These are phyloP conservation scores for Plasmopara viticola DNA, from an alignment of 352 stramenopile genomes.

Conservation along the genomic window DNA sequence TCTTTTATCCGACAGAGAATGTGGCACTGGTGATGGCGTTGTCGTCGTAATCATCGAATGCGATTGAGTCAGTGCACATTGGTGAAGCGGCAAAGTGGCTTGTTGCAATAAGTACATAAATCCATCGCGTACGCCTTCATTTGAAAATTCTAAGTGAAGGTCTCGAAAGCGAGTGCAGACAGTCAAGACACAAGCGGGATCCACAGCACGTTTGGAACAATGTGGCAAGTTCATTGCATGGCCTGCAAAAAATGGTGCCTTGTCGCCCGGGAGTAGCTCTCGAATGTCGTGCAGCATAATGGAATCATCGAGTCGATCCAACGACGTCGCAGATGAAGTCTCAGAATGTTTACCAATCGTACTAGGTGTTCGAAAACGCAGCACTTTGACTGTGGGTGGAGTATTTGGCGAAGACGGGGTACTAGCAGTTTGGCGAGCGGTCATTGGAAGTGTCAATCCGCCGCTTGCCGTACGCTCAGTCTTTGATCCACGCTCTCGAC, in stretches of 20 bases:
- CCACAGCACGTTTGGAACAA: constrained; percentile 45
- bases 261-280: constrained; percentile 34
- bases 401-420: constrained; percentile 31
- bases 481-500: constrained; percentile 44
- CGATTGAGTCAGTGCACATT: constrained; percentile 7
- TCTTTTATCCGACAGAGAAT: constrained; percentile 2
- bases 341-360: constrained; percentile 6
- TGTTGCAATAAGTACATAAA: constrained; percentile 68
- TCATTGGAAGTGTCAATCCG: constrained; percentile 49
- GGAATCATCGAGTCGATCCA: constrained; percentile 41
- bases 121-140: constrained; percentile 56
- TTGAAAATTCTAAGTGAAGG: constrained; percentile 64
- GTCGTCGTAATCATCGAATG: constrained; percentile 14
- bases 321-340: constrained; percentile 15
- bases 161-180: constrained; percentile 55
- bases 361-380: constrained; percentile 12
- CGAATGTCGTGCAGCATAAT: constrained; percentile 57
- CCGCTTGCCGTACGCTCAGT: constrained; percentile 60
- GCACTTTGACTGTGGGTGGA: constrained; percentile 9
- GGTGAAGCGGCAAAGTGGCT: constrained; percentile 44
- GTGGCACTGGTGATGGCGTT: constrained; percentile 11
- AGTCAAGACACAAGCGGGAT: constrained; percentile 50
- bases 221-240: constrained; percentile 36
- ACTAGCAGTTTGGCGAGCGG: constrained; percentile 24
- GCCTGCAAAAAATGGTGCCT: constrained; percentile 52